Conservation (phyloP, 2,329 filamentous ascomycete genomes). For the Penicillium sp. region DNA sequence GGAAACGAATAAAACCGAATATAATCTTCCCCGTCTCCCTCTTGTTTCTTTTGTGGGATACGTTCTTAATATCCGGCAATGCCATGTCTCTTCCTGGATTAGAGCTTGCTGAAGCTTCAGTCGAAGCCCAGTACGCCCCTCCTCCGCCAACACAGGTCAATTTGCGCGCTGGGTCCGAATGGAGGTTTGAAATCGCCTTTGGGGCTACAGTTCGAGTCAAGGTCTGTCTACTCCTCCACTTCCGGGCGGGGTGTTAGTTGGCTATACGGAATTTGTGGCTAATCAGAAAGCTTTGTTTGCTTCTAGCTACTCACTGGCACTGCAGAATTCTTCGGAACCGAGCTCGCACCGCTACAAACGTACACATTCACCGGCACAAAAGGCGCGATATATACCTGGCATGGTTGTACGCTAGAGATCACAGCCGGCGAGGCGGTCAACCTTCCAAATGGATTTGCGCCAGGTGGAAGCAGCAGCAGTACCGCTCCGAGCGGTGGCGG, state of each 20-base stretch:
- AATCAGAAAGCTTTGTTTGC: background rate
- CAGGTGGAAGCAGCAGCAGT: slow-evolving; percentile 20
- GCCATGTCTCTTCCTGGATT: slow-evolving; percentile 71
- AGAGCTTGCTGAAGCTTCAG: slow-evolving; percentile 62
- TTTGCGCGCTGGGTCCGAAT: slow-evolving; percentile 67
- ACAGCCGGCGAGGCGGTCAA: slow-evolving; percentile 54
- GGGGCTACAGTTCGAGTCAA: slow-evolving; percentile 51
- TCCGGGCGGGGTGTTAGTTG: background rate
- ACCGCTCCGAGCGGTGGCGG: slow-evolving; percentile 33
- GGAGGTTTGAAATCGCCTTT: slow-evolving; percentile 69
- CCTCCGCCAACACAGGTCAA: slow-evolving; percentile 45
- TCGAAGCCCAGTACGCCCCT: slow-evolving; percentile 38
- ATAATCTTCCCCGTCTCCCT: background rate
- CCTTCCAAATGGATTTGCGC: slow-evolving; percentile 25
- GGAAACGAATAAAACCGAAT: background rate
- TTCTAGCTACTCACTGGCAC: slow-evolving; percentile 68
- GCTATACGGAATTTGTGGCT: background rate
- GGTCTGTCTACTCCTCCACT: slow-evolving; percentile 33
- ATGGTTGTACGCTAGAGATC: slow-evolving; percentile 82
- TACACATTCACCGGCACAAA: slow-evolving; percentile 81
- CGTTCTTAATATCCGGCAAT: slow-evolving; percentile 16
- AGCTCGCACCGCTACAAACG: slow-evolving; percentile 73
- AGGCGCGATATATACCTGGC: slow-evolving; percentile 86
- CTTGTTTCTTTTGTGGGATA: background rate
- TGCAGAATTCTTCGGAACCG: slow-evolving; percentile 91